phyloP scores from a whole-genome alignment of 352 stramenopile genomes.

The Pythium angustatum region DNA sequence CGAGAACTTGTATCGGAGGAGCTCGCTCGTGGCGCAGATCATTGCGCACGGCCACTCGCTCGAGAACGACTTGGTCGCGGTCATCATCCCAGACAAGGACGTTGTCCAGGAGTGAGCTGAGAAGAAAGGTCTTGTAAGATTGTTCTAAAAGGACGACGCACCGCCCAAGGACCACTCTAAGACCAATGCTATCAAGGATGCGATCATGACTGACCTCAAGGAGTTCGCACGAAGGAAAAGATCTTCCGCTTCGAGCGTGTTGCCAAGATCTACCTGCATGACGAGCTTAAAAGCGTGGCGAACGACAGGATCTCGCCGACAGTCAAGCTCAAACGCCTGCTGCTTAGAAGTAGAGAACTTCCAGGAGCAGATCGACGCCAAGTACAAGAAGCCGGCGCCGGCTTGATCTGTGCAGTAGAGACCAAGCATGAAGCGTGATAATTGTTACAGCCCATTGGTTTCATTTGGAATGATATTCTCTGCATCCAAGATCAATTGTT shows the following conservation, averaged over 20 bases:
- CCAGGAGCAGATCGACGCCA: slow-evolving; percentile 62
- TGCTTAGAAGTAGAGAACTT: slow-evolving; percentile 90
- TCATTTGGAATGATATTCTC: too few species aligned
- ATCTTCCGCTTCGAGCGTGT: slow-evolving; percentile 94
- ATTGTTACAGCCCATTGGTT: too few species aligned
- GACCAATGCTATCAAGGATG: slow-evolving; percentile 38
- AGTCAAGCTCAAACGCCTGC: slow-evolving; percentile 95
- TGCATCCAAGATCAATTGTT: too few species aligned
- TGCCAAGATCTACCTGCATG: slow-evolving; percentile 84
- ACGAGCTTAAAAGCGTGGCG: slow-evolving; percentile 86
- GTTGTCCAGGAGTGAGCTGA: slow-evolving; percentile 78
- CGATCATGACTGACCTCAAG: slow-evolving; percentile 80
- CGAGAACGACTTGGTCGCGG: slow-evolving; percentile 90
- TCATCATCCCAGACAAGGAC: slow-evolving; percentile 94
- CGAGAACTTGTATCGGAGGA: slow-evolving; percentile 93
- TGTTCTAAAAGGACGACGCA: slow-evolving; percentile 20
- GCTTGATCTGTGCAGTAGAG: too few species aligned
- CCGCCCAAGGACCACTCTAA: slow-evolving; percentile 31
- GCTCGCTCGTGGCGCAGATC: slow-evolving; percentile 87
- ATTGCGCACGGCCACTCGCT: slow-evolving; percentile 96
- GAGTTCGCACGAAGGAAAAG: slow-evolving; percentile 52
- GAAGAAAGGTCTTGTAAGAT: slow-evolving; percentile 45
- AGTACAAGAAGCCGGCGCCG: too few species aligned
- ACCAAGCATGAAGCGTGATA: too few species aligned
- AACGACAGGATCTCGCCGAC: slow-evolving; percentile 94